Evolutionary conservation across 2,329 filamentous ascomycete genomes (phyloP), one percentile per base, ranked within the genome.

Genomic region (Fonsecaea nubica): DNA sequence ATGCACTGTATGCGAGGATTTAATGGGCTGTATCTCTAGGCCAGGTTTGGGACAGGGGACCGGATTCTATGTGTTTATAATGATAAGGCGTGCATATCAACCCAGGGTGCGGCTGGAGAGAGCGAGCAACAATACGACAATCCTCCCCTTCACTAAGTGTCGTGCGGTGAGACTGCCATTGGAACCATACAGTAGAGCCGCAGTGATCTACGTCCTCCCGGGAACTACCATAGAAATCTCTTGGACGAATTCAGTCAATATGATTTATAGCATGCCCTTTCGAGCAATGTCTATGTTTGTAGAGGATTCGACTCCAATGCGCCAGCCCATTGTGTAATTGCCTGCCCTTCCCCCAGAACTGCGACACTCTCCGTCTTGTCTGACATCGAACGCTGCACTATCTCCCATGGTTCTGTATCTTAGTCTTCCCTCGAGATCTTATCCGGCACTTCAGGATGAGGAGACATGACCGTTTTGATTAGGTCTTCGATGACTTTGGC

Each of bases 401-500:
- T 9, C 45, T 40, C 58, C 36, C n/a, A n/a, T 13, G 21, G 25
- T 36, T 33, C 38, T 6, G 38, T 21, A 38, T 42, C 42, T 68
- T 65, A 73, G 32, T 69, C 67, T 62, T 72, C 69, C 57, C 59
- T 68, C 21, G 67, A 67, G 48, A 73, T 63, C 65, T 72, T 73
- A 32, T 84, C 81, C 36, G 86, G 87, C 40, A 86, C 85, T 70
- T 91, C 85, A 13, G 93, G 91, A 79, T 92, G 89, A 70, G 94
- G 90, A 70, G 94, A 89, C 72, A 92, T 90, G 42, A 97, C 92
- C n/a, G 92, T 92, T 71, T 87, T 86, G 72, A 98, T 86, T 72
- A 99, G 83, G 76, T 96, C 90, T 72, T 92, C 87, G 60, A 97
- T 85, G 18, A 99, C 93, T 77, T 90, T 86, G 71, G 86, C 85